Percentiles rank a stretch among this genome's conserved stretches.
Evolutionary conservation across 352 stramenopile species (phyloP).

Genomic region (Globisporangium takayamanum): DNA sequence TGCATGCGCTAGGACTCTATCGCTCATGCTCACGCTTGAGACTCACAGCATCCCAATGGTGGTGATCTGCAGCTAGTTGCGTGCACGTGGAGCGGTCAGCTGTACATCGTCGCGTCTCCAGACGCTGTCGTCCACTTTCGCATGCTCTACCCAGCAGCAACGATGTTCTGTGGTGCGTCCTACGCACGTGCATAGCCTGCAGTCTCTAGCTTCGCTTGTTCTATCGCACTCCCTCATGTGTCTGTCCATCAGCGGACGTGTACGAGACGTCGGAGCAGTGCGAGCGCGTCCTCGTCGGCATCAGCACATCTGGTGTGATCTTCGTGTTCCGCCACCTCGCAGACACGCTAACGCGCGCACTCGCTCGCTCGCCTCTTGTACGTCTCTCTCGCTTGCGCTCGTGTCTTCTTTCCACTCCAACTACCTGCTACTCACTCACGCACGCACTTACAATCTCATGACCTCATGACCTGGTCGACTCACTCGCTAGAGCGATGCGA

Average conservation of each 20-base stretch:
- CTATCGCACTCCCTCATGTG: not conserved
- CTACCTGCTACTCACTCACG: no score
- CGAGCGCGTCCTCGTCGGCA: slow-evolving; percentile 42
- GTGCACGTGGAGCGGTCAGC: slow-evolving; percentile 64
- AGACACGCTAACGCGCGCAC: slow-evolving; percentile 33
- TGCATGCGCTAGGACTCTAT: not conserved
- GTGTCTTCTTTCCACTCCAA: not conserved
- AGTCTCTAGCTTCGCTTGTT: not conserved
- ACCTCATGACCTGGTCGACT: not conserved
- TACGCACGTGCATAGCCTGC: not conserved
- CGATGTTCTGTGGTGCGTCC: slow-evolving; percentile 61
- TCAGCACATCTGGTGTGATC: slow-evolving; percentile 63
- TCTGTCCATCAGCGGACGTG: slow-evolving; percentile 23
- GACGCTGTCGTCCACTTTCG: slow-evolving; percentile 47
- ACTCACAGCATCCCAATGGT: not conserved
- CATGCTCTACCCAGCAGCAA: slow-evolving; percentile 47
- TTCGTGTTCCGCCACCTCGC: slow-evolving; percentile 51
- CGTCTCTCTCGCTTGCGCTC: not conserved
- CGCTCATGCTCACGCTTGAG: not conserved
- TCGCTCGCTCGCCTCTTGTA: slow-evolving; percentile 42
- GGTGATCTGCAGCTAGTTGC: slow-evolving; percentile 35
- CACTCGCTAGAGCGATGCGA: slow-evolving; percentile 22
- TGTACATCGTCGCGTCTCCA: slow-evolving; percentile 46
- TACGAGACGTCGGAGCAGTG: slow-evolving; percentile 18
- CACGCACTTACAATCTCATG: not conserved